Base-by-base conservation (phyloP, 2,329 filamentous ascomycete species). In the Pseudogymnoascus sp. region DNA sequence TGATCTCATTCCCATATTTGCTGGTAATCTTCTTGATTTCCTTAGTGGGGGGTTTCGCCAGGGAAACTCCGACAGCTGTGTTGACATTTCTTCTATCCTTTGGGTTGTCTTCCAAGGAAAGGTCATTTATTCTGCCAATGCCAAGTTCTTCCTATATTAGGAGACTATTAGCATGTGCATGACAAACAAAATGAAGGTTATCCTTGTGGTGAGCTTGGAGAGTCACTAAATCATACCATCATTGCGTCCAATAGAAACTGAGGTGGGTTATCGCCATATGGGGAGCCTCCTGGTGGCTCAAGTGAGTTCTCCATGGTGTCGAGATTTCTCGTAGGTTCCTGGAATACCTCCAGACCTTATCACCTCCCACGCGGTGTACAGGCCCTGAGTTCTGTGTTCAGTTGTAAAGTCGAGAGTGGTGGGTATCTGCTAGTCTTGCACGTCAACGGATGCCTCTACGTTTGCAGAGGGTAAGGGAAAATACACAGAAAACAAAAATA, bases 101-200 rank as follows among this genome's bases (percentile, higher is more conserved):
- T 4, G 31, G 28, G 14, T 60, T 61, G 50, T 72, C 70, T 34
- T 68, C 67, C 12, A 72, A 64, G 25, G 67, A 69, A n/a, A 73
- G 59, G 4, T 64, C 64, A 53, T 73, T 68, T 46, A 64, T 68
- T 16, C 72, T 63, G 18, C 61, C 64, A 50, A 69, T 63, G 4
- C 71, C 72, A 36, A 73, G 68, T 62, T 73, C 72, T 61, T 72
- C 71, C 70, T 64, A 46, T 69, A 56, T 50, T 34, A 1, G 3
- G 4, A n/a, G 36, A 56, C 60, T n/a, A 60, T 31, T 31, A 42
- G 56, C 11, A 59, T 46, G 16, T 63, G 59, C 14, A 46, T 25
- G 11, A 34, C 10, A 12, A 7, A 34, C 10, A 34, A 6, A 34
- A 34, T 34, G 5, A 5, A 28, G 1, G 25, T 28, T 34, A 34